These are phyloP conservation scores for Cyanophora paradoxa DNA, from an alignment of 78 protist genomes.

Conservation along the genomic window DNA sequence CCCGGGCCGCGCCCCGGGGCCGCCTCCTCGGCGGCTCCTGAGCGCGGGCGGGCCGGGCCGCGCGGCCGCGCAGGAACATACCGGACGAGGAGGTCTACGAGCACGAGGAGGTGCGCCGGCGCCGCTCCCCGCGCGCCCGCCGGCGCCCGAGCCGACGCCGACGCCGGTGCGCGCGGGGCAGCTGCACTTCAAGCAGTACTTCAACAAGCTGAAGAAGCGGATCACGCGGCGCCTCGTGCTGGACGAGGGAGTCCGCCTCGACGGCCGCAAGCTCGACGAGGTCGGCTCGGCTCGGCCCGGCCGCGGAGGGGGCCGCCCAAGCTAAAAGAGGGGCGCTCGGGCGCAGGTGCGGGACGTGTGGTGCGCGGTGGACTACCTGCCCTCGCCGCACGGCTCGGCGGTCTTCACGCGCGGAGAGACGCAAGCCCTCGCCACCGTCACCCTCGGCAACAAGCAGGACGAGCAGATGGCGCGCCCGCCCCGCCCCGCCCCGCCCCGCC, in stretches of 20 bases:
- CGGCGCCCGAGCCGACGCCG: too few relatives aligned
- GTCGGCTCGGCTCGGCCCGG: background rate
- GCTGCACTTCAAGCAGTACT: too few relatives aligned
- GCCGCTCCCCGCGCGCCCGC: too few relatives aligned
- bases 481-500: too few relatives aligned
- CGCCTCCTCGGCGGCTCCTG: background rate
- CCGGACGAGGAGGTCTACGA: background rate
- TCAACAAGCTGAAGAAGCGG: too few relatives aligned
- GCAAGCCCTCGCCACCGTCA: constrained; percentile 27
- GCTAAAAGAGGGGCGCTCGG: background rate
- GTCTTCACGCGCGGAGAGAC: constrained; percentile 31
- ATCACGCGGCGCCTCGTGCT: too few relatives aligned
- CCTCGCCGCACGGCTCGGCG: constrained; percentile 7
- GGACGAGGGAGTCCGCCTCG: too few relatives aligned
- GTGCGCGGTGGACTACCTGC: background rate
- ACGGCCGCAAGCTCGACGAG: background rate
- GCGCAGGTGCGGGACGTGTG: background rate
- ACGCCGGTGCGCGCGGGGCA: too few relatives aligned
- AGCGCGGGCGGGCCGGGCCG: background rate
- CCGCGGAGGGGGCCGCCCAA: background rate
- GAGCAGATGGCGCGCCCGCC: too few relatives aligned
- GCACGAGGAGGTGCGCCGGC: background rate
- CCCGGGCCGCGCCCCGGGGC: too few relatives aligned
- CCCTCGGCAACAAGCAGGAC: too few relatives aligned
- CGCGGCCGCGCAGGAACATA: background rate